Conservation (phyloP, 345 rosid genomes). For the Sonneratia alba region DNA sequence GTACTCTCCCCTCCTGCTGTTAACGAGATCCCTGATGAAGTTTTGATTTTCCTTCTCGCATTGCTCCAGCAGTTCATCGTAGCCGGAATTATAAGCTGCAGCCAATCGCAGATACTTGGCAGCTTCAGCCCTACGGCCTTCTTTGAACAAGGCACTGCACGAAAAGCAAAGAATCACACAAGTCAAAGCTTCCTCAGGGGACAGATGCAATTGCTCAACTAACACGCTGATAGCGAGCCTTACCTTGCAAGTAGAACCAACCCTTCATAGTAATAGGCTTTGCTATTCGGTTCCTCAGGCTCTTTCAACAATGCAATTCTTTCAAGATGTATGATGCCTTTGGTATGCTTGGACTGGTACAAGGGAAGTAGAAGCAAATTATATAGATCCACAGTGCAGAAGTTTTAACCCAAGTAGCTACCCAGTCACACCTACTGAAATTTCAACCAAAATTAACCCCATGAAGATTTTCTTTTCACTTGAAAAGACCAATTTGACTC, state of each 20-base stretch:
- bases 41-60: slow-evolving; percentile 45
- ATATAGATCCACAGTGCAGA: neutral
- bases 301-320: slow-evolving; percentile 57
- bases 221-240: neutral
- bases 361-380: neutral
- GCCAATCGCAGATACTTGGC: slow-evolving; percentile 45
- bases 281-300: slow-evolving; percentile 60
- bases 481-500: neutral
- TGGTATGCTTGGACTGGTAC: slow-evolving; percentile 54
- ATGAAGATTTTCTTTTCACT: neutral
- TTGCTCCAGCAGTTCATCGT: slow-evolving; percentile 38
- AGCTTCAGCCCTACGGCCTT: slow-evolving; percentile 70
- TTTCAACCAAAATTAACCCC: neutral
- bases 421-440: neutral
- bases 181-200: neutral
- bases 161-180: neutral
- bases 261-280: slow-evolving; percentile 65
- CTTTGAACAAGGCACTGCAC: slow-evolving; percentile 43
- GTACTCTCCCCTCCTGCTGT: too few relatives aligned
- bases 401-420: neutral
- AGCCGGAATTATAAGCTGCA: slow-evolving; percentile 53
- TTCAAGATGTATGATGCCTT: slow-evolving; percentile 62
- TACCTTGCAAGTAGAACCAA: slow-evolving; percentile 66
- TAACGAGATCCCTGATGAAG: slow-evolving; percentile 8
- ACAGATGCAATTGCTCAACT: neutral